Evolutionary conservation across 2,329 filamentous ascomycete species (phyloP).

Genomic region (Fusarium odoratissimum): DNA sequence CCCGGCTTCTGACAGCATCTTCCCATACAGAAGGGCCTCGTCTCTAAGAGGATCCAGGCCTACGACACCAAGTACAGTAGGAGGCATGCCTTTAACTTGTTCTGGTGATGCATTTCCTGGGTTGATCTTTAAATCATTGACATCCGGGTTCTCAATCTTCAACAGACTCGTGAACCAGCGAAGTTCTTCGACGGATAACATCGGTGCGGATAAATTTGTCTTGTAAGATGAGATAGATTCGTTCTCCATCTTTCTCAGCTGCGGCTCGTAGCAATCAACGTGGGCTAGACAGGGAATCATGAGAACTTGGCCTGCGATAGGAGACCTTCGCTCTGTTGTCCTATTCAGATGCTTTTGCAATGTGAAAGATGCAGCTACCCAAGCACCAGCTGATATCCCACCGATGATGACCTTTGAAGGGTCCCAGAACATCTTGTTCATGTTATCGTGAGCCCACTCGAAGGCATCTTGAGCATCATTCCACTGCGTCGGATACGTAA

Average conservation of each 20-base stretch:
- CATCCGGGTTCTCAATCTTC: neutral
- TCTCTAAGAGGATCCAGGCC: neutral
- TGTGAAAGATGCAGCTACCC: neutral
- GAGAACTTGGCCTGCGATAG: neutral
- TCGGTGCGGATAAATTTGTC: neutral
- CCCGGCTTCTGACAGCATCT: conserved; percentile 7
- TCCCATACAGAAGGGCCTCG: neutral
- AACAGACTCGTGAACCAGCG: conserved; percentile 1
- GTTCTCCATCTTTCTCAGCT: neutral
- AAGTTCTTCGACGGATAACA: neutral
- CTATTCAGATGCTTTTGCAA: neutral
- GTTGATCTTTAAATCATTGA: neutral
- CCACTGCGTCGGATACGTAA: conserved; percentile 1
- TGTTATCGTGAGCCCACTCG: conserved; percentile 5
- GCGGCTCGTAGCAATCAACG: conserved; percentile 3
- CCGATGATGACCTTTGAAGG: neutral
- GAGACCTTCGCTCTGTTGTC: neutral
- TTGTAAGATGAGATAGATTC: conserved; percentile 3
- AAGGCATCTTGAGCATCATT: conserved; percentile 13
- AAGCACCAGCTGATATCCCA: conserved; percentile 11
- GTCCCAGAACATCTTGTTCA: neutral
- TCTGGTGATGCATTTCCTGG: neutral
- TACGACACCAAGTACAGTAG: neutral
- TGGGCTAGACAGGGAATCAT: conserved; percentile 16
- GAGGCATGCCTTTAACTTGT: neutral